A percentile compares a stretch with the other conserved stretches of the same genome.
phyloP scores from a whole-genome alignment of 2,329 filamentous ascomycete genomes.

The Coniochaeta sp. region DNA sequence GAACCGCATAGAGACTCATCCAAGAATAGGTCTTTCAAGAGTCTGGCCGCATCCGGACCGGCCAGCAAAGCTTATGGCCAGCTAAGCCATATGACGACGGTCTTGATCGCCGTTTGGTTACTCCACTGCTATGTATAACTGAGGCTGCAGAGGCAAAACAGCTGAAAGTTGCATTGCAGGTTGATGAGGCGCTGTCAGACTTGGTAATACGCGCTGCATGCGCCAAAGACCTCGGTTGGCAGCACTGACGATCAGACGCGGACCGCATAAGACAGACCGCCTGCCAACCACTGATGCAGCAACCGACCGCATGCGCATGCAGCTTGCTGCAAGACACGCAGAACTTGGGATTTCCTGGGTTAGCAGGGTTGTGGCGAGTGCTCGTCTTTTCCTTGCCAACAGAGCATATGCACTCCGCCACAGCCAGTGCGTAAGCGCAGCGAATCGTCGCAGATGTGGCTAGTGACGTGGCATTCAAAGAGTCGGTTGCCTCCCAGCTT shows the following conservation, averaged over 20 bases:
- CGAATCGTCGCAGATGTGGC: constrained; percentile 23
- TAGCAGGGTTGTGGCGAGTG: constrained; percentile 11
- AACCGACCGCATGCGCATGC: neutral
- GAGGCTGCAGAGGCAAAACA: neutral
- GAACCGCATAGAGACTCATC: neutral
- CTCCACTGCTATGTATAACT: neutral
- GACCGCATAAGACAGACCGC: neutral
- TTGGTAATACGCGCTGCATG: neutral
- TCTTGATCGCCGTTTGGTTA: neutral
- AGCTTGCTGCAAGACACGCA: constrained; percentile 9
- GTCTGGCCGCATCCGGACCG: neutral
- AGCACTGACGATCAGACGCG: constrained; percentile 1
- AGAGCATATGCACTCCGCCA: constrained; percentile 28
- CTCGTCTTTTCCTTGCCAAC: neutral
- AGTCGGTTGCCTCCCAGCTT: constrained; percentile 9
- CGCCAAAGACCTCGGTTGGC: neutral
- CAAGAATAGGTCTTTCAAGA: neutral
- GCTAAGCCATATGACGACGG: neutral
- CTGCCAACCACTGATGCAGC: neutral
- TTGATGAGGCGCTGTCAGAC: neutral
- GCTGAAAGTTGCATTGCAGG: neutral
- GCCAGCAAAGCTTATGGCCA: neutral
- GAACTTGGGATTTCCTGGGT: constrained; percentile 3
- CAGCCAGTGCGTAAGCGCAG: constrained; percentile 16
- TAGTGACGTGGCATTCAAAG: constrained; percentile 36